Percentiles rank a stretch among this genome's conserved stretches.
Conservation (phyloP, 371 early-diverging fungal genomes). For the Actinomortierella ambigua region DNA sequence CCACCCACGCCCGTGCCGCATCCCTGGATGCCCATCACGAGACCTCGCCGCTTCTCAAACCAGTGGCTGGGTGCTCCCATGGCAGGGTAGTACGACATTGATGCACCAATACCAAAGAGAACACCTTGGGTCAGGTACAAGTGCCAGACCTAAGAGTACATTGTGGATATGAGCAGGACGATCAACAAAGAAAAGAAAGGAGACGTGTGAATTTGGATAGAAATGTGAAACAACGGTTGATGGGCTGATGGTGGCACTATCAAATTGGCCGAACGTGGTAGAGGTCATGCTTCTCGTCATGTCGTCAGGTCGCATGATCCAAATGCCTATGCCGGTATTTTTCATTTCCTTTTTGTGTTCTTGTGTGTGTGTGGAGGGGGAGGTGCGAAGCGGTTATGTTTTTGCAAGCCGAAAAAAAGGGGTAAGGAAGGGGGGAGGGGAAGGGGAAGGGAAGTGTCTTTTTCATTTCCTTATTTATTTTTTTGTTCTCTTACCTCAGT, state of each 20-base stretch:
- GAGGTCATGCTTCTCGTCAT: too few relatives aligned
- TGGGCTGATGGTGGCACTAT: too few relatives aligned
- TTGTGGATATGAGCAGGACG: background rate
- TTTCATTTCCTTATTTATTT: background rate
- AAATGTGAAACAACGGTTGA: background rate
- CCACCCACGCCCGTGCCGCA: slow-evolving; percentile 72
- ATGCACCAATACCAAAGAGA: slow-evolving; percentile 68
- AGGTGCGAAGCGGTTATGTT: too few relatives aligned
- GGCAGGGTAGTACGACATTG: slow-evolving; percentile 61
- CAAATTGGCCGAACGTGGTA: too few relatives aligned
- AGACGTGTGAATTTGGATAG: background rate
- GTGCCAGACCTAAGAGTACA: slow-evolving; percentile 56
- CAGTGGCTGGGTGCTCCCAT: slow-evolving; percentile 60
- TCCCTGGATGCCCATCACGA: slow-evolving; percentile 68
- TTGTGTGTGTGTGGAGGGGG: too few relatives aligned
- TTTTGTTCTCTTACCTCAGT: slow-evolving; percentile 6
- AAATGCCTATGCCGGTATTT: too few relatives aligned
- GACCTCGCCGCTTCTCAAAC: slow-evolving; percentile 58
- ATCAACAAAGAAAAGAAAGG: background rate
- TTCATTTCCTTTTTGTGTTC: too few relatives aligned
- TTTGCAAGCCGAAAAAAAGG: too few relatives aligned
- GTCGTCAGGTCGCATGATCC: too few relatives aligned
- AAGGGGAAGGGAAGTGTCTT: too few relatives aligned
- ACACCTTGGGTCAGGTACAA: slow-evolving; percentile 71
- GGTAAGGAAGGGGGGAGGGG: too few relatives aligned